Conservation (phyloP, 805 yeast species). For the Hanseniaspora mollemarum region DNA sequence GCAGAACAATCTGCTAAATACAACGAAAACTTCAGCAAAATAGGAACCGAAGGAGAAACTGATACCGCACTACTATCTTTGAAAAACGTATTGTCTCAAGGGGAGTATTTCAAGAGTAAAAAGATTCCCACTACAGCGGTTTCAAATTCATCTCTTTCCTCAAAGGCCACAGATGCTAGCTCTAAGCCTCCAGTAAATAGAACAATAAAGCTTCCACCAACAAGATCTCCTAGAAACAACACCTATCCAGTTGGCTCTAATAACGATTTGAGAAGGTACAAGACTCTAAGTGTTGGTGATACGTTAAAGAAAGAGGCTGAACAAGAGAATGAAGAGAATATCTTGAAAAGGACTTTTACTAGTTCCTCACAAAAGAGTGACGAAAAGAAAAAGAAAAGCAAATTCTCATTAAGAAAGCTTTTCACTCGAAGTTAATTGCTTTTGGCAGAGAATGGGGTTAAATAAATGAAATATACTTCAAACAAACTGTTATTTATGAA, state of each 20-base stretch:
- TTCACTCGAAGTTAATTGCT: neutral
- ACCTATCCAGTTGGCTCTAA: neutral
- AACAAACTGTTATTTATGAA: no score
- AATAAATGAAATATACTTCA: no score
- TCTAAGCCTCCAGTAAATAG: conserved; percentile 9
- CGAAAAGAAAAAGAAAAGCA: neutral
- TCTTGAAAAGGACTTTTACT: neutral
- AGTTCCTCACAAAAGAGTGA: conserved; percentile 3
- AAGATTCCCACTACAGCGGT: neutral
- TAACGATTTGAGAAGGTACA: neutral
- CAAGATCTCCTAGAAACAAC: neutral
- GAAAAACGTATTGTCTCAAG: conserved; percentile 12
- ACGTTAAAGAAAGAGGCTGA: neutral
- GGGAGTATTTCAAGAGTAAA: conserved; percentile 3
- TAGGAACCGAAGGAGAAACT: neutral
- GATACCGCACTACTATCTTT: neutral
- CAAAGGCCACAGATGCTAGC: neutral
- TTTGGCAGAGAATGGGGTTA: no score
- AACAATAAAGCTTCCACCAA: conserved; percentile 9
- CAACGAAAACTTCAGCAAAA: conserved; percentile 8
- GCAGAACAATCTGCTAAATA: conserved; percentile 15
- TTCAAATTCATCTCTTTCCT: neutral
- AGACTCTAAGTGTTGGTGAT: conserved; percentile 2
- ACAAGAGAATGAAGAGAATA: neutral
- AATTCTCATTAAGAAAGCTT: neutral